A percentile compares a stretch with the other conserved stretches of the same genome.
Conservation (phyloP, 192 early-diverging fungal species). For the Chytriomyces confervae region DNA sequence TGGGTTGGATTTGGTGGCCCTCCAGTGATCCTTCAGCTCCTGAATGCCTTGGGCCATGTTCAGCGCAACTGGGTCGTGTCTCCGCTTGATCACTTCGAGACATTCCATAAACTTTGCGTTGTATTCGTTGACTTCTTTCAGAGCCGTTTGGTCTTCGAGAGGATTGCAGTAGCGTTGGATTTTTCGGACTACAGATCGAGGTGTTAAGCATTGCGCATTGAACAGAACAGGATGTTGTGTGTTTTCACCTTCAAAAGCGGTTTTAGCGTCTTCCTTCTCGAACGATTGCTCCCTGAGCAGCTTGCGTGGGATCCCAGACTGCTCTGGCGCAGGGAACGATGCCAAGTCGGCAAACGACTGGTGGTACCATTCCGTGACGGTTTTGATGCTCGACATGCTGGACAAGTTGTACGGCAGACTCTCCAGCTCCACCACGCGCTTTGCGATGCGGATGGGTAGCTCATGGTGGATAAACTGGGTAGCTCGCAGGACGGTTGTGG, state of each 20-base stretch:
- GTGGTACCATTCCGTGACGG: slow-evolving; percentile 92
- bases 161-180: background rate
- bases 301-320: slow-evolving; percentile 47
- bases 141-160: background rate
- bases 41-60: slow-evolving; percentile 63
- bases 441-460: slow-evolving; percentile 87
- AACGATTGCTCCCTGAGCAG: slow-evolving; percentile 7
- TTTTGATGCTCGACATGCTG: slow-evolving; percentile 84
- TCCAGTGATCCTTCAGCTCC: background rate
- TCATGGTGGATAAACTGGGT: slow-evolving; percentile 63
- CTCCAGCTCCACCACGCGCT: slow-evolving; percentile 91
- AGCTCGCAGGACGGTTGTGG: slow-evolving; percentile 41
- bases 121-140: slow-evolving; percentile 74
- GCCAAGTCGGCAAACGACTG: slow-evolving; percentile 81
- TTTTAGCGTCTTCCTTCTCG: slow-evolving; percentile 11
- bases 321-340: slow-evolving; percentile 53
- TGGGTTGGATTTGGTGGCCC: background rate
- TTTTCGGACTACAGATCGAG: background rate
- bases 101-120: slow-evolving; percentile 81
- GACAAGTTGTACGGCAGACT: slow-evolving; percentile 80
- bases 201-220: background rate
- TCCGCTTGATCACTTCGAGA: slow-evolving; percentile 85
- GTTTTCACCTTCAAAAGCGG: slow-evolving; percentile 24
- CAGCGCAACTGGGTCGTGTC: slow-evolving; percentile 89
- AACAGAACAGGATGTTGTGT: slow-evolving; percentile 35